Conservation (phyloP, 2,329 filamentous ascomycete species). For the Xylariaceae sp. region DNA sequence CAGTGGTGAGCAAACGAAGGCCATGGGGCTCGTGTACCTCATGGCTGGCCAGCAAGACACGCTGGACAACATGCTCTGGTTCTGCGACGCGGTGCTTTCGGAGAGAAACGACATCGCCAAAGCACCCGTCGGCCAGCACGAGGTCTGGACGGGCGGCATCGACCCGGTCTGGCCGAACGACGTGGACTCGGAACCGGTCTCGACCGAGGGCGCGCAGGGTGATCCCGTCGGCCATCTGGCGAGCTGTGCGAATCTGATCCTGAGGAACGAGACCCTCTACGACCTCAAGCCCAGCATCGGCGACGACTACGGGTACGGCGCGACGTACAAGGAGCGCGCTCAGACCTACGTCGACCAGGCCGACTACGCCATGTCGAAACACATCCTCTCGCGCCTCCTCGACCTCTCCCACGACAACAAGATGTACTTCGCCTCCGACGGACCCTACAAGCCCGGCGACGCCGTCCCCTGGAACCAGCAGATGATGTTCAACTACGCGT, state of each 20-base stretch:
- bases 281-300: constrained; percentile 11
- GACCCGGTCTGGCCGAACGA: constrained; percentile 15
- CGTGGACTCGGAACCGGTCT: constrained; percentile 6
- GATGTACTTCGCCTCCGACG: constrained; percentile 17
- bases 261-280: constrained; percentile 11
- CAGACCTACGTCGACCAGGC: constrained; percentile 12
- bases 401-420: constrained; percentile 11
- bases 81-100: constrained; percentile 17
- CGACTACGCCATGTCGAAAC: constrained; percentile 10
- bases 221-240: constrained; percentile 14
- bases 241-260: constrained; percentile 13
- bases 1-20: constrained; percentile 15
- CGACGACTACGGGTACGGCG: constrained; percentile 11
- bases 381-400: constrained; percentile 12
- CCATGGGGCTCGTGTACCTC: constrained; percentile 15
- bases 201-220: constrained; percentile 12
- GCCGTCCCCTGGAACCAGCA: constrained; percentile 18
- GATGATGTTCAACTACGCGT: constrained; percentile 20
- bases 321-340: constrained; percentile 13
- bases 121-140: constrained; percentile 12
- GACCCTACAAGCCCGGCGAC: constrained; percentile 13
- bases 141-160: constrained; percentile 14
- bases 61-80: constrained; percentile 16
- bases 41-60: constrained; percentile 12
- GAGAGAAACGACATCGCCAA: constrained; percentile 15